Evolutionary conservation across 169 alveolate genomes (phyloP).

Genomic region (Eimeria sp.): DNA sequence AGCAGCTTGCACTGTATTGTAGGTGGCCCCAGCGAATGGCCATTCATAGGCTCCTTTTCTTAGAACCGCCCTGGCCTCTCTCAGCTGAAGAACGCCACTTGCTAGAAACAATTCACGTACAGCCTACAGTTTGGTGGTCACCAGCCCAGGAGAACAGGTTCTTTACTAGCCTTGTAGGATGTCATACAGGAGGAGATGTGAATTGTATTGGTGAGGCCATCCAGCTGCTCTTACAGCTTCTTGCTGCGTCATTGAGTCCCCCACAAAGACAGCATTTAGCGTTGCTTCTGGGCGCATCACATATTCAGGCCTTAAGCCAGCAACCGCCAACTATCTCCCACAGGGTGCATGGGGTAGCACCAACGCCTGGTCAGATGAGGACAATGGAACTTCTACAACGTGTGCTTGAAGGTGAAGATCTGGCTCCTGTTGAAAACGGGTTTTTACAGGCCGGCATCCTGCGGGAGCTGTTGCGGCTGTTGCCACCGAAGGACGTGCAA

Average conservation of each 20-base stretch:
- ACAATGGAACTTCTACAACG: slow-evolving; percentile 22
- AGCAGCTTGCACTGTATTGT: slow-evolving; percentile 4
- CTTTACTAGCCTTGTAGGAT: not conserved
- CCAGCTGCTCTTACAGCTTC: slow-evolving; percentile 8
- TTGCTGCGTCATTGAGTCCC: slow-evolving; percentile 6
- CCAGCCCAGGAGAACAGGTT: slow-evolving; percentile 42
- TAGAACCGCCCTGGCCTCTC: slow-evolving; percentile 49
- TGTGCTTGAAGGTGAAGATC: not conserved
- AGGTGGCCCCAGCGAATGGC: slow-evolving; percentile 12
- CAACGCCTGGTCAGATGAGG: slow-evolving; percentile 23
- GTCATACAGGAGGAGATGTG: not conserved
- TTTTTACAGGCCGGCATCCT: slow-evolving; percentile 35
- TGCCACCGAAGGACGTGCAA: slow-evolving; percentile 3
- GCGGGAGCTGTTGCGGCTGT: slow-evolving; percentile 1
- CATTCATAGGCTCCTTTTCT: slow-evolving; percentile 26
- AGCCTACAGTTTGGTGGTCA: slow-evolving; percentile 46
- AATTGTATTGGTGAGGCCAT: not conserved
- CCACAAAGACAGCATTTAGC: slow-evolving; percentile 7
- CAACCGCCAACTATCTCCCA: not conserved
- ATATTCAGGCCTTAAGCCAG: not conserved
- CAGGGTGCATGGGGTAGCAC: not conserved
- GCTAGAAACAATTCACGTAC: slow-evolving; percentile 1
- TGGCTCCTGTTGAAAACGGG: slow-evolving; percentile 16
- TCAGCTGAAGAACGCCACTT: slow-evolving; percentile 24
- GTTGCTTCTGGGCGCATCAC: not conserved